phyloP scores from a whole-genome alignment of 2,329 filamentous ascomycete genomes.

The Neoarthrinium moseri region DNA sequence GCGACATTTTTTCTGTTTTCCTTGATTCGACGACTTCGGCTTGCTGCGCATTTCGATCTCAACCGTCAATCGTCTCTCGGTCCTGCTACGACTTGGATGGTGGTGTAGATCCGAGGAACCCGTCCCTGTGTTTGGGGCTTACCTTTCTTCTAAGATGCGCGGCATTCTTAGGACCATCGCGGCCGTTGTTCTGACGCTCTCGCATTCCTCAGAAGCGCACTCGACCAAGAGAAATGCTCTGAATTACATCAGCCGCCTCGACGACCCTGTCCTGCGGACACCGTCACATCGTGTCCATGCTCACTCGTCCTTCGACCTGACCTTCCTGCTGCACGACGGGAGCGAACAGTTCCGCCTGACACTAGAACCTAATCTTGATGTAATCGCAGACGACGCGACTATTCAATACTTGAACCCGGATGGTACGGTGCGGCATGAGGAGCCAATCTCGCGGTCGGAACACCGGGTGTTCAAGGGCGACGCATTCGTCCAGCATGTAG shows the following conservation, averaged over 20 bases:
- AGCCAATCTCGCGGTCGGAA: constrained; percentile 67
- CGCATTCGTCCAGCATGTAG: constrained; percentile 65
- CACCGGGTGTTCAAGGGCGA: constrained; percentile 85
- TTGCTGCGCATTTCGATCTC: constrained; percentile 9
- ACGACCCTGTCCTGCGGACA: constrained; percentile 75
- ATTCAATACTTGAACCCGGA: constrained; percentile 71
- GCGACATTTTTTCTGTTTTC: not conserved
- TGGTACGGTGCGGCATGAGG: constrained; percentile 64
- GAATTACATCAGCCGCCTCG: constrained; percentile 68
- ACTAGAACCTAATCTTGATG: constrained; percentile 88
- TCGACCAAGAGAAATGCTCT: constrained; percentile 77
- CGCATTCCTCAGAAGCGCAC: constrained; percentile 50
- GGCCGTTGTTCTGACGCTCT: constrained; percentile 26
- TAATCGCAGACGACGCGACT: constrained; percentile 73
- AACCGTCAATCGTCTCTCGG: not conserved
- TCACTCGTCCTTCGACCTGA: constrained; percentile 79
- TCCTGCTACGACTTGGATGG: constrained; percentile 18
- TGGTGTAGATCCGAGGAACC: constrained; percentile 16
- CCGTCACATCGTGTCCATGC: constrained; percentile 77
- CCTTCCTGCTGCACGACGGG: constrained; percentile 69
- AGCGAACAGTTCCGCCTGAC: constrained; percentile 72
- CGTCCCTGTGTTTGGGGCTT: constrained; percentile 21
- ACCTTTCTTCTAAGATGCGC: constrained; percentile 25
- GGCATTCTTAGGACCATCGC: constrained; percentile 24
- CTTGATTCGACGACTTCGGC: not conserved